Base-by-base conservation (phyloP, 139 green algal species). In the Closterium sp. region DNA sequence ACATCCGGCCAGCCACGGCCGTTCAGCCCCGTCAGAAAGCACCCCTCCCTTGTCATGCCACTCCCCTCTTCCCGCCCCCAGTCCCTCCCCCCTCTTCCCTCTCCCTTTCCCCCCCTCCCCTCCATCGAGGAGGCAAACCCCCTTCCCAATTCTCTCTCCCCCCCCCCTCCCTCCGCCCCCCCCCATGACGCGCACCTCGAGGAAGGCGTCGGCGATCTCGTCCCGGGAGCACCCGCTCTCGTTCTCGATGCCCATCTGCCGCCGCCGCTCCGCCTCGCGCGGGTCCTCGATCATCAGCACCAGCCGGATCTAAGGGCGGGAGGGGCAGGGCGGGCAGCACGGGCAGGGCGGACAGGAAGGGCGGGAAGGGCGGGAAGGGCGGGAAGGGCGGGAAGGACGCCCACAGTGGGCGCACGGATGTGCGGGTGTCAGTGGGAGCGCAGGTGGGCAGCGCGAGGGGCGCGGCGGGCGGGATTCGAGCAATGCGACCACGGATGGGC, bases 251-350 rank as follows among this genome's bases (percentile, higher is more conserved):
- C 93, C 92, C 93, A 95, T 30, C 88, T 95, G 38, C 66, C 64
- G 33, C 84, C 92, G 36, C 32, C 88, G 33, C 85, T 95, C 93
- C n/a, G 55, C 92, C 34, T 92, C 93, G 19, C 93, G 36, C 9
- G 93, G 93, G 84, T 95, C 93, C 87, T 95, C 93, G 33, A 95
- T 95, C 93, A 95, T 95, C 36, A 95, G 12, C n/a, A 94, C 91
- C 35, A 95, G 84, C 34, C 66, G 36, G 12, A 93, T 33, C 91
- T 94, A 86, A 28, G 34, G n/a, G 35, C n/a, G 35, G 69, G n/a
- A 91, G 28, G 31, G 1, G 88, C 31, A 88, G 12, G 30, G n/a
- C 12, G 19, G n/a, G 2, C 87, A 23, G n/a, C 32, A 8, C 36
- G 34, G 7, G 34, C n/a, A 88, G 30, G 69, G 69, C n/a, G 19